Evolutionary conservation across 2,329 filamentous ascomycete species (phyloP).

Genomic region (Colletotrichum melonis): DNA sequence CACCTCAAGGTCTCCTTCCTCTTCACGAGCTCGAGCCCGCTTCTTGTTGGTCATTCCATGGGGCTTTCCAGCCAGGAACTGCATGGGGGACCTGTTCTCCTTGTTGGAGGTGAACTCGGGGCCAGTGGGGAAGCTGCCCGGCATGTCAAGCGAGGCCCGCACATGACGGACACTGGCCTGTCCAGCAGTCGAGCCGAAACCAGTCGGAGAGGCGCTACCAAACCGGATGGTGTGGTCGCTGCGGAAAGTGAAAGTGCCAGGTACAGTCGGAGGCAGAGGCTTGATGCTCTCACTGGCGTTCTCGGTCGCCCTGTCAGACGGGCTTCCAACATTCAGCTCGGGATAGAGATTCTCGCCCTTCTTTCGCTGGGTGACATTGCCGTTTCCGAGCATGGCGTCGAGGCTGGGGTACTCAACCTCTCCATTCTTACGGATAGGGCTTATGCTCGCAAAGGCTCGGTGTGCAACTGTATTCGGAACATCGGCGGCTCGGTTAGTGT

Average conservation of each 20-base stretch:
- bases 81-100: conserved; percentile 62
- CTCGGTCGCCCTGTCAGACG: conserved; percentile 27
- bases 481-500: conserved; percentile 64
- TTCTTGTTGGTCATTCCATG: conserved; percentile 77
- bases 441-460: conserved; percentile 64
- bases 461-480: conserved; percentile 49
- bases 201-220: conserved; percentile 56
- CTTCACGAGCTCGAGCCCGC: conserved; percentile 67
- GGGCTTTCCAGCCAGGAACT: conserved; percentile 58
- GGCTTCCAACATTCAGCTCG: conserved; percentile 52
- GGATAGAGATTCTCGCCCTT: conserved; percentile 61
- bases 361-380: conserved; percentile 41
- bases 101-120: conserved; percentile 57
- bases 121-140: conserved; percentile 63
- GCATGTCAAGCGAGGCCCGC: conserved; percentile 64
- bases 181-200: conserved; percentile 68
- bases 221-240: conserved; percentile 74
- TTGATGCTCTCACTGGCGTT: conserved; percentile 40
- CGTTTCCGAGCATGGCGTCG: conserved; percentile 41
- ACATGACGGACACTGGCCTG: conserved; percentile 72
- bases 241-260: conserved; percentile 73
- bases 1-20: conserved; percentile 68
- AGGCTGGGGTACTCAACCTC: conserved; percentile 49
- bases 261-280: conserved; percentile 52
- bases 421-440: conserved; percentile 43